Evolutionary conservation across 129 eudicot species (phyloP).

Genomic region (Artemisia annua): DNA sequence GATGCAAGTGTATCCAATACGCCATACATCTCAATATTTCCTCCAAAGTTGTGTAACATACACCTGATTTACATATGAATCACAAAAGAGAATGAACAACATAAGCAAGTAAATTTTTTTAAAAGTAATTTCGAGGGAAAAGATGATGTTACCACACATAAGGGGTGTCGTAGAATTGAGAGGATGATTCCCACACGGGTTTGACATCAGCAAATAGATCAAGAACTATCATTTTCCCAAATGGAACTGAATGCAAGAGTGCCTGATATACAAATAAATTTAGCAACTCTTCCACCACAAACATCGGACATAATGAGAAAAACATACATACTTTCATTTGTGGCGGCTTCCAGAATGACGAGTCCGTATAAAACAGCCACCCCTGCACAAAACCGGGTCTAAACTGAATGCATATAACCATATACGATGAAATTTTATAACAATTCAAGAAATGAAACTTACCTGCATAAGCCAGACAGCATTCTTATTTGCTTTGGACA

Average conservation of each 20-base stretch:
- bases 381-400: conserved; percentile 53
- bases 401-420: background rate
- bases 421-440: background rate
- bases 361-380: conserved; percentile 90
- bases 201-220: conserved; percentile 97
- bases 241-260: conserved; percentile 94
- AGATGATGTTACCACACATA: conserved; percentile 68
- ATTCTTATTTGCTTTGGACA: conserved; percentile 78
- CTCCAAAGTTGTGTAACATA: conserved; percentile 98
- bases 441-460: conserved; percentile 4
- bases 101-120: background rate
- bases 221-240: conserved; percentile 98
- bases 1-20: conserved; percentile 78
- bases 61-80: conserved; percentile 61
- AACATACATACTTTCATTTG: conserved; percentile 85
- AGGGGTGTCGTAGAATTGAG: conserved; percentile 93
- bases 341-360: conserved; percentile 93
- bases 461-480: conserved; percentile 99
- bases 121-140: background rate
- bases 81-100: background rate
- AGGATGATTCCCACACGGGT: conserved; percentile 94
- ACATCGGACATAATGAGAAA: background rate
- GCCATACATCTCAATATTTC: conserved; percentile 98
- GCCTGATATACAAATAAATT: conserved; percentile 52
- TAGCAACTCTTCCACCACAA: background rate